Evolutionary conservation across 495 filamentous ascomycete genomes (phyloP).

Genomic region (Annulohypoxylon moriforme): DNA sequence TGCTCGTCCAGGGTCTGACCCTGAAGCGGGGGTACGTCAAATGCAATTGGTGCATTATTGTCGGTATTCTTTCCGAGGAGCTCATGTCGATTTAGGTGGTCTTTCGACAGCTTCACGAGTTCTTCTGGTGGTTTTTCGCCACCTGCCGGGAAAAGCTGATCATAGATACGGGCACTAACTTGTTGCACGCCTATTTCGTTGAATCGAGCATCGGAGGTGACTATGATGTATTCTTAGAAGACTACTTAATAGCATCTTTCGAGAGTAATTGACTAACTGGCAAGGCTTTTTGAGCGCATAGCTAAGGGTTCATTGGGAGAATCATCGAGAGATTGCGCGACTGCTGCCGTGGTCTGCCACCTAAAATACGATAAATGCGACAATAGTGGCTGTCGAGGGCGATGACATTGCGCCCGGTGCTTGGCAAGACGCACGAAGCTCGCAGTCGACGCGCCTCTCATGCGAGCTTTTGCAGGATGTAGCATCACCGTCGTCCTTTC

Average conservation of each 20-base stretch:
- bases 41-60: conserved; percentile 77
- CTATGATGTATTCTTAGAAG: conserved; percentile 50
- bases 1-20: conserved; percentile 91
- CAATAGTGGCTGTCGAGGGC: conserved; percentile 34
- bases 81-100: conserved; percentile 88
- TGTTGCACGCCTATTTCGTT: conserved; percentile 97
- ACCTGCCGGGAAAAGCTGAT: conserved; percentile 76
- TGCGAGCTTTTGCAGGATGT: conserved; percentile 48
- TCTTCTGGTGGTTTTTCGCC: conserved; percentile 67
- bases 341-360: conserved; percentile 52
- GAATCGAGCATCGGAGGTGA: conserved; percentile 72
- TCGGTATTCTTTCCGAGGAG: conserved; percentile 91
- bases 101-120: conserved; percentile 79
- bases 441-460: conserved; percentile 52
- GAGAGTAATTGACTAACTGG: conserved; percentile 45
- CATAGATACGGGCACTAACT: conserved; percentile 80
- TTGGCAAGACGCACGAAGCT: conserved; percentile 56
- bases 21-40: conserved; percentile 83
- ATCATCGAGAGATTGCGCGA: conserved; percentile 20
- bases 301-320: conserved; percentile 27
- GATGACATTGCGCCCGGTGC: conserved; percentile 44
- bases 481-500: conserved; percentile 52
- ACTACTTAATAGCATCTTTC: conserved; percentile 16
- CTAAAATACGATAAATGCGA: conserved; percentile 50
- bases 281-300: conserved; percentile 45